These are phyloP conservation scores for Sphagnum contortum DNA, from an alignment of 225 moss, liverwort and hornwort genomes.

Conservation along the genomic window DNA sequence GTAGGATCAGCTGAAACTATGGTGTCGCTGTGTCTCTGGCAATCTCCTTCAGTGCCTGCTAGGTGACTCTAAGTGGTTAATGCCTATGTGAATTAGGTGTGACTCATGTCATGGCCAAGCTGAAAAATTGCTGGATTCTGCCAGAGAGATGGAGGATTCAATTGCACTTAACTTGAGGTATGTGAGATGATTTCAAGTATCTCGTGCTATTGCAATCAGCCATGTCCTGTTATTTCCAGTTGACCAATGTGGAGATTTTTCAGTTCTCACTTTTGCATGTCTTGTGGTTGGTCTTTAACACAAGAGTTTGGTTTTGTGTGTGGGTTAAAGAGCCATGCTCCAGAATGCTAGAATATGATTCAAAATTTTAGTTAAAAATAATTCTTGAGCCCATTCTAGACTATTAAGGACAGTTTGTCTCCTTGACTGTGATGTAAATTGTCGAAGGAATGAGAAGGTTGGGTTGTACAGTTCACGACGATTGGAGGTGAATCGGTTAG, in stretches of 20 bases:
- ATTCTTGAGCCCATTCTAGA: no score
- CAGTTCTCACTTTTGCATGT: no score
- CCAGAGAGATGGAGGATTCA: constrained; percentile 98
- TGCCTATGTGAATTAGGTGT: constrained; percentile 34
- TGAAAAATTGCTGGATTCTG: constrained; percentile 80
- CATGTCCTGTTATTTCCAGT: not conserved
- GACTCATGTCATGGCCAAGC: constrained; percentile 98
- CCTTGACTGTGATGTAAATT: no score
- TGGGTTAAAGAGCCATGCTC: no score
- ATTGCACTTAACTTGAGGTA: constrained; percentile 89
- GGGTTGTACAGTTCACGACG: constrained; percentile 67
- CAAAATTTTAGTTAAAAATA: no score
- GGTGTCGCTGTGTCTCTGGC: no score
- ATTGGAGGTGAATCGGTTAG: constrained; percentile 90
- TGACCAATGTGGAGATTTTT: no score
- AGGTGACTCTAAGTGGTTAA: not conserved
- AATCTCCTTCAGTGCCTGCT: not conserved
- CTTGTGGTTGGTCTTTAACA: no score
- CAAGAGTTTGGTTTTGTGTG: no score
- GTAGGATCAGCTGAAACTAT: not conserved
- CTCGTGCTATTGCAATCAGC: not conserved
- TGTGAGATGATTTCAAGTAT: not conserved
- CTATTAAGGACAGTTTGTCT: no score
- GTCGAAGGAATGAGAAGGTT: no score
- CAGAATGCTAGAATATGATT: no score